phyloP scores from a whole-genome alignment of 108 stramenopile genomes.

The Pseudonitzschia delicatissima region DNA sequence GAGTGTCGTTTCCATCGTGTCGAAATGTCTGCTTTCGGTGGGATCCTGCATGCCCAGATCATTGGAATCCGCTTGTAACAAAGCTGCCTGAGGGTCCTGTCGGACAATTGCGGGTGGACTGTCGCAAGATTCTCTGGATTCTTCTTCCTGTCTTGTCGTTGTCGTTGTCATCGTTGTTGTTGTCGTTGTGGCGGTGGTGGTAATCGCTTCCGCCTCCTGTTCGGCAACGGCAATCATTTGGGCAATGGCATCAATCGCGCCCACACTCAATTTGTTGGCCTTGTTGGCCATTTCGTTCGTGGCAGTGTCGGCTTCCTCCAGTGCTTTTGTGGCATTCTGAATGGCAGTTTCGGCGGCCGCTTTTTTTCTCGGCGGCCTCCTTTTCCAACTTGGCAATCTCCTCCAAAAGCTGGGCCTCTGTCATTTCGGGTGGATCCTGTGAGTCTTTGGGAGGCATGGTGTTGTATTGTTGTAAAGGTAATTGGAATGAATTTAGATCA shows the following conservation, averaged over 20 bases:
- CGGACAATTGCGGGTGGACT: background rate
- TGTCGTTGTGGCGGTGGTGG: background rate
- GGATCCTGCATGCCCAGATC: no score
- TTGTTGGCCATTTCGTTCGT: no score
- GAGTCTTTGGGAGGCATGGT: no score
- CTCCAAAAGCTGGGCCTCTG: no score
- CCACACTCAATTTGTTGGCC: no score
- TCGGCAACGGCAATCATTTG: background rate
- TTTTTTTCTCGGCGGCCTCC: conserved; percentile 10
- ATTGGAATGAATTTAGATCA: no score
- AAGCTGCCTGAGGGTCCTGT: background rate
- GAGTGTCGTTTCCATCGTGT: background rate
- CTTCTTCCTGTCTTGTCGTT: background rate
- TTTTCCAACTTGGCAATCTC: conserved; percentile 40
- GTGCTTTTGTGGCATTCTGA: no score
- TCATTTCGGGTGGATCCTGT: no score
- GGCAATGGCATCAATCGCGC: no score
- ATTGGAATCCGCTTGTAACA: background rate
- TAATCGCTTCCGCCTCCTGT: background rate
- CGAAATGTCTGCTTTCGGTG: background rate
- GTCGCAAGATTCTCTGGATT: background rate
- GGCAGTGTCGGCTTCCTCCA: no score
- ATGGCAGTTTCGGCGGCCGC: no score
- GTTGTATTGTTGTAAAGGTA: no score
- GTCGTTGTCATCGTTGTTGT: background rate